Percentiles rank a stretch among this genome's conserved stretches.
Evolutionary conservation across 2,329 filamentous ascomycete species (phyloP).

Genomic region (Aureobasidium sp.): DNA sequence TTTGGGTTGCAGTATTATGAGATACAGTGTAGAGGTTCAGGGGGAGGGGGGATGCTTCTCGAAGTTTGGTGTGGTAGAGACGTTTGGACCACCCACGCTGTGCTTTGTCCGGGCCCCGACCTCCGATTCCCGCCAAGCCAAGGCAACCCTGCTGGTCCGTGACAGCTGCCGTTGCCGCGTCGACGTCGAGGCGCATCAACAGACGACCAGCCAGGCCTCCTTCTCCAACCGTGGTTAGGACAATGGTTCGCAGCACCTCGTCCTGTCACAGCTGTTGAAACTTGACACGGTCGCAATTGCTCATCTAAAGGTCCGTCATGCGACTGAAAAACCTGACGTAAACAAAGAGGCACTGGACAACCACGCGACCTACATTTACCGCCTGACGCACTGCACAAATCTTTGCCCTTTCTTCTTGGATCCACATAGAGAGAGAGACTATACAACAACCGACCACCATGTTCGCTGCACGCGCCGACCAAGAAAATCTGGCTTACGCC

Average conservation of each 20-base stretch:
- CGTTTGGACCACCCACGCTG: conserved; percentile 7
- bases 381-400: not conserved
- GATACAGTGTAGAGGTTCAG: conserved; percentile 7
- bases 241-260: not conserved
- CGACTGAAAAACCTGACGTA: not conserved
- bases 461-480: conserved; percentile 68
- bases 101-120: not conserved
- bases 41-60: conserved; percentile 2
- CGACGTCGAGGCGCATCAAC: conserved; percentile 16
- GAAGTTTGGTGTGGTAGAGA: conserved; percentile 16
- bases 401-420: not conserved
- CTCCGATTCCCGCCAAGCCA: not conserved
- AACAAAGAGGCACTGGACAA: conserved; percentile 1
- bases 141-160: not conserved
- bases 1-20: conserved; percentile 1
- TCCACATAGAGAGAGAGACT: not conserved
- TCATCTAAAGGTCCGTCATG: not conserved
- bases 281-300: not conserved
- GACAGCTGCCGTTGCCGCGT: conserved; percentile 3
- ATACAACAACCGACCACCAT: conserved; percentile 40
- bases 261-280: conserved; percentile 2
- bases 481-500: conserved; percentile 77
- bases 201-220: not conserved
- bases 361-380: not conserved
- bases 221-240: not conserved